A percentile compares a stretch with the other conserved stretches of the same genome.
Conservation (phyloP, 208 protist genomes). For the Porcisia deanei region DNA sequence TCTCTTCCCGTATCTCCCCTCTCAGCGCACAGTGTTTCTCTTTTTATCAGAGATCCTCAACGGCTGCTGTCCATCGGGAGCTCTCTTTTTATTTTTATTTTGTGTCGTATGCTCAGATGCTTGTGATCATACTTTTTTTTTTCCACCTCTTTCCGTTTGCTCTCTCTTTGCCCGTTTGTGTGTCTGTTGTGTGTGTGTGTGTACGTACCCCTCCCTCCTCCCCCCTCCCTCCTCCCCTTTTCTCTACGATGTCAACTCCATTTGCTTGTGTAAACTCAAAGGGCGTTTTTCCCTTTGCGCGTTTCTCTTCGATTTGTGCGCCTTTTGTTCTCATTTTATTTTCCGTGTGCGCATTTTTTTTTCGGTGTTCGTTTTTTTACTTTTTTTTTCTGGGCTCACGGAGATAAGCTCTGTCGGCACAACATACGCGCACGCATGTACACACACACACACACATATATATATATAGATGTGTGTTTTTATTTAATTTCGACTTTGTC, state of each 20-base stretch:
- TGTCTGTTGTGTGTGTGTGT: not conserved
- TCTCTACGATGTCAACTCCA: not conserved
- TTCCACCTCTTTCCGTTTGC: not conserved
- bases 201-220: not conserved
- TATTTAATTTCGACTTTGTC: not conserved
- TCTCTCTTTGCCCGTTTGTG: not conserved
- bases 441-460: conserved; percentile 7
- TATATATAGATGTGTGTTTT: not conserved
- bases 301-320: not conserved
- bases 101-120: not conserved
- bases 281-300: not conserved
- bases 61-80: not conserved
- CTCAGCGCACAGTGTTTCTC: not conserved
- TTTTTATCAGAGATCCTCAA: not conserved
- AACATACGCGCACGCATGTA: no score
- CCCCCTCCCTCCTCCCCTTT: not conserved
- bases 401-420: no score
- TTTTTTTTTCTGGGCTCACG: not conserved
- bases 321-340: not conserved
- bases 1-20: not conserved
- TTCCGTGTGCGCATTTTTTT: not conserved
- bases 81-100: not conserved
- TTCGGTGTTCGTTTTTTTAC: not conserved
- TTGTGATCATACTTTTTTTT: not conserved
- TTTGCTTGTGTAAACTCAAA: not conserved